Percentiles rank a stretch among this genome's conserved stretches.
phyloP scores from a whole-genome alignment of 2,329 filamentous ascomycete genomes.

The Blastomyces silverae region DNA sequence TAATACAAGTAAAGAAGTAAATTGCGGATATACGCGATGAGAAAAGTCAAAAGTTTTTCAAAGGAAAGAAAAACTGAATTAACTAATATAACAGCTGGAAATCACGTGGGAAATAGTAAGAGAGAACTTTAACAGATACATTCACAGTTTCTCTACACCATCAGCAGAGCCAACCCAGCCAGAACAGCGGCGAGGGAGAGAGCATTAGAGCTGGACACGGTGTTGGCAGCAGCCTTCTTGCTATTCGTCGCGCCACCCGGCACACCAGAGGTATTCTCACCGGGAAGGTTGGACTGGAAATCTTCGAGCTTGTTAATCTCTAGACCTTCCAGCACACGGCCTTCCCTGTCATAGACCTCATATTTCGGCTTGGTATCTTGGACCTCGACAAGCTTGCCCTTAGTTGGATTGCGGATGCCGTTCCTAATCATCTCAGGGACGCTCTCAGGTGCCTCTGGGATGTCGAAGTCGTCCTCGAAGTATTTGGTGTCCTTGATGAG shows the following conservation, averaged over 20 bases:
- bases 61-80: background rate
- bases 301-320: constrained; percentile 50
- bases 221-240: constrained; percentile 19
- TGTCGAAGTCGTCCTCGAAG: constrained; percentile 73
- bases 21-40: background rate
- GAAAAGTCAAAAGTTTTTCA: background rate
- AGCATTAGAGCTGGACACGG: constrained; percentile 16
- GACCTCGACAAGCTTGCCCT: constrained; percentile 58
- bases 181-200: constrained; percentile 14
- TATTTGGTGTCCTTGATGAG: constrained; percentile 58
- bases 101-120: background rate
- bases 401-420: constrained; percentile 60
- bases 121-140: background rate
- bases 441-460: constrained; percentile 62
- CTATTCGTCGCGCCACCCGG: constrained; percentile 25
- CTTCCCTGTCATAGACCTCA: constrained; percentile 52
- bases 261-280: constrained; percentile 33
- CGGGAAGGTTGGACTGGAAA: constrained; percentile 53
- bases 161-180: constrained; percentile 15
- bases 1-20: background rate
- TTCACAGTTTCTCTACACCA: constrained; percentile 8
- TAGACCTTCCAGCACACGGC: constrained; percentile 56
- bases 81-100: background rate
- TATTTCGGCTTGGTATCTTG: constrained; percentile 50
- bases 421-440: constrained; percentile 66